phyloP scores from a whole-genome alignment of 2,329 filamentous ascomycete species.

The Diaporthe caulivora region DNA sequence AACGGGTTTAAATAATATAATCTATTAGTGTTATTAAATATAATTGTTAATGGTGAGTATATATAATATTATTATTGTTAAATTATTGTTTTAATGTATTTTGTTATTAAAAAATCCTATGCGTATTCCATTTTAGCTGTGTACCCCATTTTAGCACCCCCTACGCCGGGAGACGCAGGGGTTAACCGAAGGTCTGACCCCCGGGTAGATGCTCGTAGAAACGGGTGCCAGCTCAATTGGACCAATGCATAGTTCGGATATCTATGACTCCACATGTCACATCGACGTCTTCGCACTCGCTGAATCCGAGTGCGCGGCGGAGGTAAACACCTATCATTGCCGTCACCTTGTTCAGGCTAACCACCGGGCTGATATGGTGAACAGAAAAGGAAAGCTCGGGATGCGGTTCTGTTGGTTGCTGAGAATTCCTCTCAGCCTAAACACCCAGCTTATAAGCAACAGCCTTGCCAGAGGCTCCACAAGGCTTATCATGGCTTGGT shows the following conservation, averaged over 20 bases:
- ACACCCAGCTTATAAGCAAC: background rate
- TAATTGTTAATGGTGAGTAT: no score
- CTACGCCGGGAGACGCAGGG: no score
- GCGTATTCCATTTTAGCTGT: no score
- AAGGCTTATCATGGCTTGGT: no score
- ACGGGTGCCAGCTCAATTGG: background rate
- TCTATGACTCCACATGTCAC: background rate
- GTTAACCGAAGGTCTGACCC: no score
- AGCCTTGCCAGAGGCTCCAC: background rate
- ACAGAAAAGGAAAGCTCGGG: background rate
- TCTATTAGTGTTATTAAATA: no score
- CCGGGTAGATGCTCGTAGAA: background rate
- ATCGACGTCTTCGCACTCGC: background rate
- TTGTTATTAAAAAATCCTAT: no score
- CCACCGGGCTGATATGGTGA: background rate
- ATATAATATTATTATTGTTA: no score
- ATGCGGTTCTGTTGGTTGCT: background rate
- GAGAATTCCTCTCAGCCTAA: background rate
- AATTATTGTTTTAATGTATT: no score
- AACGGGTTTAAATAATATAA: no score
- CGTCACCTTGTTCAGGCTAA: background rate
- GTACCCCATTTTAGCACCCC: no score
- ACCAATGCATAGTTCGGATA: background rate
- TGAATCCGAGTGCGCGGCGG: background rate
- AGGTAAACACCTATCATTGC: background rate